These are phyloP conservation scores for Mercurialis annua DNA, from an alignment of 345 rosid genomes.

Conservation along the genomic window DNA sequence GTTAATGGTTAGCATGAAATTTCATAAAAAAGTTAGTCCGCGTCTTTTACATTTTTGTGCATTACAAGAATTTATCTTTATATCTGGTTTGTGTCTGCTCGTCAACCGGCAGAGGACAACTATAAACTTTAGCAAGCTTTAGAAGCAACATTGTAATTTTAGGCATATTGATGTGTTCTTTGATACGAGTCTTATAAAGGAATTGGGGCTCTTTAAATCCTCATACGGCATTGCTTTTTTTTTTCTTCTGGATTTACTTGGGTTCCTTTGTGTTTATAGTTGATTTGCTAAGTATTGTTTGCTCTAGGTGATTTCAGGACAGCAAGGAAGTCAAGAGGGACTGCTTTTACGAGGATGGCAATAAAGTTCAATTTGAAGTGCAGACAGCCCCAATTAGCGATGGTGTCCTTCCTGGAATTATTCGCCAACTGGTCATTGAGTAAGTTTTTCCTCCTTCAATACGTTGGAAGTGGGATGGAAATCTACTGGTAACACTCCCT, in stretches of 20 bases:
- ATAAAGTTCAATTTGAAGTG: slow-evolving; percentile 45
- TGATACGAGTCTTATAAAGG: neutral
- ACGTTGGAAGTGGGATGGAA: neutral
- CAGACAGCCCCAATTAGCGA: slow-evolving; percentile 76
- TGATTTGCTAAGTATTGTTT: neutral
- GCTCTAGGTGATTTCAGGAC: slow-evolving; percentile 35
- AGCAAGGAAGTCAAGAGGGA: slow-evolving; percentile 21
- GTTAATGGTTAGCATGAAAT: neutral
- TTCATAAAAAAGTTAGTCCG: neutral
- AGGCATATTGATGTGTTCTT: neutral
- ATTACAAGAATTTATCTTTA: neutral
- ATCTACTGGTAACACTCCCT: neutral
- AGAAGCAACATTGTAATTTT: neutral
- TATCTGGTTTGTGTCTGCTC: neutral
- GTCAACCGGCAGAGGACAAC: neutral
- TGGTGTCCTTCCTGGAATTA: slow-evolving; percentile 85
- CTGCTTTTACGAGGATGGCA: slow-evolving; percentile 7
- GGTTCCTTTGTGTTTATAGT: neutral
- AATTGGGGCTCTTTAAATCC: neutral
- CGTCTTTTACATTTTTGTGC: neutral
- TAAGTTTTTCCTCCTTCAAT: slow-evolving; percentile 22
- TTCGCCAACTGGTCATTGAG: slow-evolving; percentile 83
- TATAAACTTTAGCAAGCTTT: neutral
- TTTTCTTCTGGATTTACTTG: neutral
- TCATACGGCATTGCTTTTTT: too few species aligned